A percentile compares a stretch with the other conserved stretches of the same genome.
Conservation (phyloP, 768 basidiomycete species). For the Glaciozyma antarctica region DNA sequence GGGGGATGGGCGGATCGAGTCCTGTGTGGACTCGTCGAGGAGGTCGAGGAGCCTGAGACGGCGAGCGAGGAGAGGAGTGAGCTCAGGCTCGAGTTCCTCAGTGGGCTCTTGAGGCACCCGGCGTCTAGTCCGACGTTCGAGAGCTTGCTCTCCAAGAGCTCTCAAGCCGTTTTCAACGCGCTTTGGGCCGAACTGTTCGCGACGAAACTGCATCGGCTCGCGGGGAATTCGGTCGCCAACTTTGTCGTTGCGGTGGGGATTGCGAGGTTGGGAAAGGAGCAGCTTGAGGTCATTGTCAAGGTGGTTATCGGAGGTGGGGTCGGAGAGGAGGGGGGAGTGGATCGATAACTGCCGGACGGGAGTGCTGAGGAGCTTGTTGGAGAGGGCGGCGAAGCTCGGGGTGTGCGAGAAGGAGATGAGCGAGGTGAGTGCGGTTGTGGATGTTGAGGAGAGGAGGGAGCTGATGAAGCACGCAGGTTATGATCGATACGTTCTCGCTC, state of each 20-base stretch:
- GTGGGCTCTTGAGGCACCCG: constrained; percentile 69
- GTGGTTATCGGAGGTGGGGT: constrained; percentile 56
- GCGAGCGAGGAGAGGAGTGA: constrained; percentile 53
- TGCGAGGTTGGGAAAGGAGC: constrained; percentile 50
- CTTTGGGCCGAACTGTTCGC: constrained; percentile 73
- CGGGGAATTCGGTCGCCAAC: constrained; percentile 83
- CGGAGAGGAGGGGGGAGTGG: constrained; percentile 40
- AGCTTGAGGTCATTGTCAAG: constrained; percentile 50
- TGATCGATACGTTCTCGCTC: constrained; percentile 55
- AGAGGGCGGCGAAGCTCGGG: constrained; percentile 51
- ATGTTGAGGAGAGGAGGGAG: no score
- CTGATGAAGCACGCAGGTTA: constrained; percentile 44
- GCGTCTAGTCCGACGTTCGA: constrained; percentile 89
- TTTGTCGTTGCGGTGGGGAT: constrained; percentile 79
- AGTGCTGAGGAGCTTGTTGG: constrained; percentile 64
- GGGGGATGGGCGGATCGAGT: constrained; percentile 27
- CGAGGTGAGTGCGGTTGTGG: constrained; percentile 46
- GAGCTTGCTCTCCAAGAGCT: constrained; percentile 57
- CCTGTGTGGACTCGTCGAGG: constrained; percentile 23
- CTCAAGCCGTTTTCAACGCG: constrained; percentile 51
- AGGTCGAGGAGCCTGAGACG: constrained; percentile 6
- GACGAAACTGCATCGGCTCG: constrained; percentile 59
- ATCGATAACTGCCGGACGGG: constrained; percentile 64
- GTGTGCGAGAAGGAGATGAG: constrained; percentile 48
- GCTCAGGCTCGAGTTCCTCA: constrained; percentile 49